Conservation (phyloP, 371 early-diverging fungal species). For the Nosema granulosis region DNA sequence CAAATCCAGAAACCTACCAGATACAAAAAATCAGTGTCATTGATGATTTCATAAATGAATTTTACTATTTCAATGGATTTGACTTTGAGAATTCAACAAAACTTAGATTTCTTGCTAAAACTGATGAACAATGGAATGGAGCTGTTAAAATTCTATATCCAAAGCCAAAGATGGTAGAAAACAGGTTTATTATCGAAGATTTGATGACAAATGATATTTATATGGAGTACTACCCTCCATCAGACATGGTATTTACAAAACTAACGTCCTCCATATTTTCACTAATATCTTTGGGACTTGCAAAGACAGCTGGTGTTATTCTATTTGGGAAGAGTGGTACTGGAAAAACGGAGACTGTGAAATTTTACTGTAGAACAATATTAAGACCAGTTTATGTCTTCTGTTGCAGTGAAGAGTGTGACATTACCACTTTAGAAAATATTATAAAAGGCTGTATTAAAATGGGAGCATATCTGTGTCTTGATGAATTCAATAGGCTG, state of each 20-base stretch:
- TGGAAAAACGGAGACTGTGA: conserved; percentile 95
- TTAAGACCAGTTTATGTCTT: conserved; percentile 92
- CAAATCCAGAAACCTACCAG: neutral
- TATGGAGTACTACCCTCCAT: conserved; percentile 44
- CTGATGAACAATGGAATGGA: neutral
- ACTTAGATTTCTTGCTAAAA: neutral
- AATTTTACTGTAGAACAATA: conserved; percentile 84
- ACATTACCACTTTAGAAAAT: conserved; percentile 96
- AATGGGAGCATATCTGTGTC: conserved; percentile 96
- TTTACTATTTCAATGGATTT: conserved; percentile 18
- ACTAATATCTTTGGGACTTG: conserved; percentile 19
- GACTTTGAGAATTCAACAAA: conserved; percentile 14
- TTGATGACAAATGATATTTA: conserved; percentile 8
- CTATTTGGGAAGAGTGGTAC: conserved; percentile 71
- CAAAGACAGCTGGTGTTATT: conserved; percentile 33
- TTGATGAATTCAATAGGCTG: conserved; percentile 96
- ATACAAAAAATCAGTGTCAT: neutral
- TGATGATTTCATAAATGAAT: conserved; percentile 7
- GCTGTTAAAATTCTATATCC: conserved; percentile 7
- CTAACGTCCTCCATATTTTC: conserved; percentile 37
- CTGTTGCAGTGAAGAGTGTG: conserved; percentile 96
- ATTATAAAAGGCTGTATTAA: conserved; percentile 93
- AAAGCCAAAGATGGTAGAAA: neutral
- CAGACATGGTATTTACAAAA: conserved; percentile 48
- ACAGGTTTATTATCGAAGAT: neutral